Conservation (phyloP, 176 grass and related monocot genomes). For the Lolium perenne region DNA sequence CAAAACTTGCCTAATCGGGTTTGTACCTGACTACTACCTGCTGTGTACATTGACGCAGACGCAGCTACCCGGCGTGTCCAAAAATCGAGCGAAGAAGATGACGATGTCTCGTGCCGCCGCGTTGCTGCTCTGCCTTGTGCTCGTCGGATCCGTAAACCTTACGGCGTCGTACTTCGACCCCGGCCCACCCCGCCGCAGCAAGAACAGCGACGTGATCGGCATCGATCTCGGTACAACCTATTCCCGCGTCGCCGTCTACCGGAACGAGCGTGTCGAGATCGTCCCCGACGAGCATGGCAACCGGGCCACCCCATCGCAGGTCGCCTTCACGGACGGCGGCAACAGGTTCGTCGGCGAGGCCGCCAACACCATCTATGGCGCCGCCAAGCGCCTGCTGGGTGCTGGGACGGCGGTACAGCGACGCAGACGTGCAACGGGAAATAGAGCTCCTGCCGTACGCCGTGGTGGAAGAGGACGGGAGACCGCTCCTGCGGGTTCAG, state of each 20-base stretch:
- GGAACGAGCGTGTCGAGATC: neutral
- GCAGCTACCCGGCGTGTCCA: neutral
- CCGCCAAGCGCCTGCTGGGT: neutral
- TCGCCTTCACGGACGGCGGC: neutral
- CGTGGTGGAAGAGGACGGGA: neutral
- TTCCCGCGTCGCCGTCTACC: conserved; percentile 5
- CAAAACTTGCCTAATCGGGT: neutral
- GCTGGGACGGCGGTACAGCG: neutral
- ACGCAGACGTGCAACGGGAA: neutral
- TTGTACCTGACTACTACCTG: neutral
- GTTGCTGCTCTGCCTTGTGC: neutral
- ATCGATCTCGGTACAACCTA: neutral
- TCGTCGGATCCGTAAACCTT: conserved; percentile 1
- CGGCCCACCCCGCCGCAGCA: too few relatives aligned
- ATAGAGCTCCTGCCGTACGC: conserved; percentile 6
- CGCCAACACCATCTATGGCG: neutral
- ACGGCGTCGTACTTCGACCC: neutral
- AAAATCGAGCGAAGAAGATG: neutral
- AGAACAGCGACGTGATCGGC: neutral
- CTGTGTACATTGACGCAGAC: neutral
- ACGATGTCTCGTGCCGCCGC: neutral
- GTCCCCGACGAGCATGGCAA: neutral
- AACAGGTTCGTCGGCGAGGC: neutral
- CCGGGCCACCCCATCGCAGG: neutral
- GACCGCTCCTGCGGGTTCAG: neutral